Base-by-base conservation (phyloP, 2,329 filamentous ascomycete genomes). In the Ilyonectria sp. region DNA sequence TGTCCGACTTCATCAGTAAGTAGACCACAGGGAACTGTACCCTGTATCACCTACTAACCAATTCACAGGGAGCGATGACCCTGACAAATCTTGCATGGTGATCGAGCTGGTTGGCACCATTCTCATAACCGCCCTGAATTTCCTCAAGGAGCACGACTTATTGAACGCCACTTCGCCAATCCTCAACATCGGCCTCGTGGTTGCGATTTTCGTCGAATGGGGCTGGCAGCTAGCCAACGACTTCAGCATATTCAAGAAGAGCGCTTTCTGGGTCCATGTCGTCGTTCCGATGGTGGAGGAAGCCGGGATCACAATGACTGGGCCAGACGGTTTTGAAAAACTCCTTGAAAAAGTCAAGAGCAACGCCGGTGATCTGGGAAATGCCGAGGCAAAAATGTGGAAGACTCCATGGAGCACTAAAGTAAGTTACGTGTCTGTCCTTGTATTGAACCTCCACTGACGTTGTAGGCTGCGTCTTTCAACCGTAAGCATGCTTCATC, bases 81-180 rank as follows among this genome's bases (percentile, higher is more conserved):
- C 33, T 1, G 21, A 47, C 0, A 60, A 57, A 19, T 60, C 44
- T 2, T 35, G 46, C n/a, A 7, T 31, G 2, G 31, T 71, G 3
- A 37, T 66, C 9, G 65, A 73, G 19, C 26, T 75, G 26, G 40
- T 73, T 17, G 73, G 71, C 17, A 60, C 33, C 50, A 35, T 75
- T 2, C 29, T 53, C 4, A 21, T 75, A 2, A 49, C 66, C 11
- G 56, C 52, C 2, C 63, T 76, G 1, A 68, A 71, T 2, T 29
- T 49, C 4, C 49, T 76, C 29, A 67, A 69, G 50, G 64, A 66
- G 26, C 44, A 71, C 3, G 21, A 52, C 0, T 60, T 71, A 3
- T 67, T 75, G 29, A 64, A 44, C n/a, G 60, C 72, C 2, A 43
- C 69, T 37, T 73, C 68, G 1, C 53, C 67, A 0, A 65, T 76